Evolutionary conservation across 2,329 filamentous ascomycete genomes (phyloP), one percentile per base, ranked within the genome.

Genomic region (Pseudocercospora fuligena): DNA sequence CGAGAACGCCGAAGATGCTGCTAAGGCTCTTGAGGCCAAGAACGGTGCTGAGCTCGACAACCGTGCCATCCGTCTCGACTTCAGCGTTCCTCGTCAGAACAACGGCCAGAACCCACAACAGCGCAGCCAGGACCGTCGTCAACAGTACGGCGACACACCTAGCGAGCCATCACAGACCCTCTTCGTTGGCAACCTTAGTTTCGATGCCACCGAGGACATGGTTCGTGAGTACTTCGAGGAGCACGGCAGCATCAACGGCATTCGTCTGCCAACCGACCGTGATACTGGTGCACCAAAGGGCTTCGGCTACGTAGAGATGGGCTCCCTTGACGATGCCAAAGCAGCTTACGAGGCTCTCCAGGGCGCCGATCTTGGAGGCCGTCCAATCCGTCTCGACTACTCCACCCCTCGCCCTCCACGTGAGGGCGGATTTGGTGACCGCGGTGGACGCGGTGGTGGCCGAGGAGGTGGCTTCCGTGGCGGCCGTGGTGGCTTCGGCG

Each of bases 101-200:
- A 83, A 83, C 72, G 72, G 74, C 60, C 71, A 70, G 67, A 76
- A 70, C 51, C 70, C 72, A 9, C 75, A 77, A 68, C 75, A 80
- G 70, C 81, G 83, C 65, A 83, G 82, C 75, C 80, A 83, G 69
- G 82, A 84, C 68, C 88, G 90, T 70, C 88, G 89, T 71, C 82
- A 84, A 73, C 86, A 87, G 77, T 94, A 90, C 78, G 94, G 94
- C 71, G 94, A 97, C 80, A 65, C 87, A 73, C 84, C 89, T 77
- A 94, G 90, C 84, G 87, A 91, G 69, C 90, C 92, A 78, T 92
- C 89, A 78, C 91, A 94, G 73, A 97, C 94, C 49, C 87, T 97
- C 67, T 97, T 95, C 82, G 89, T 97, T 72, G 94, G 93, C 75
- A 97, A 97, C 86, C 84, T 97, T 72, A 89, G 92, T 60, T 97